Conservation (phyloP, 164 flowering plant species). For the Kalanchoe fedtschenkoi region DNA sequence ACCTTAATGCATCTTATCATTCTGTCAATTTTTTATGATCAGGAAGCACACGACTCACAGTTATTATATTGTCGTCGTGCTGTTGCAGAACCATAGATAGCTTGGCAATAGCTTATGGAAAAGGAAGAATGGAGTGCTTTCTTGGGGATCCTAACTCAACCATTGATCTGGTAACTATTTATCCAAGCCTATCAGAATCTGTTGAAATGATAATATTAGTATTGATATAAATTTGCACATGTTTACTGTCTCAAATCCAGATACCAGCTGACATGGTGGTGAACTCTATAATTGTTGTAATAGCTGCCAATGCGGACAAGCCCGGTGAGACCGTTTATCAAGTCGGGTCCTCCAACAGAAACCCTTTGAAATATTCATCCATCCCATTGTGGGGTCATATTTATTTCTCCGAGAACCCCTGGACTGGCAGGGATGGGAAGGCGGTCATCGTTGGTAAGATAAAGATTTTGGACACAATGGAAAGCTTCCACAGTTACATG, state of each 20-base stretch:
- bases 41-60: too few species aligned
- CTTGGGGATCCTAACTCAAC: constrained; percentile 14
- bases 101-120: constrained; percentile 23
- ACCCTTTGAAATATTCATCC: constrained; percentile 14
- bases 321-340: constrained; percentile 18
- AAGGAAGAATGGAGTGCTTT: constrained; percentile 26
- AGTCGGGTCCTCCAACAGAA: constrained; percentile 23
- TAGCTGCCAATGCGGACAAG: constrained; percentile 13
- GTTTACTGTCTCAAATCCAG: background rate
- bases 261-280: constrained; percentile 24
- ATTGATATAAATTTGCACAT: background rate
- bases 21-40: too few species aligned
- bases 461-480: constrained; percentile 21
- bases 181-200: background rate
- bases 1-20: too few species aligned
- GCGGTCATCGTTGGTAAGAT: constrained; percentile 32
- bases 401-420: constrained; percentile 35
- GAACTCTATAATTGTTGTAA: constrained; percentile 13
- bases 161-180: constrained; percentile 22
- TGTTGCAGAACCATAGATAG: constrained; percentile 26
- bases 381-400: constrained; percentile 10
- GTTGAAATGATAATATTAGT: background rate
- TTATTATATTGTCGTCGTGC: background rate
- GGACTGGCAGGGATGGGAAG: constrained; percentile 41
- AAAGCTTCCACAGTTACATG: constrained; percentile 46